phyloP scores from a whole-genome alignment of 139 green algal species.

The Chlamydomonas sphaeroides region DNA sequence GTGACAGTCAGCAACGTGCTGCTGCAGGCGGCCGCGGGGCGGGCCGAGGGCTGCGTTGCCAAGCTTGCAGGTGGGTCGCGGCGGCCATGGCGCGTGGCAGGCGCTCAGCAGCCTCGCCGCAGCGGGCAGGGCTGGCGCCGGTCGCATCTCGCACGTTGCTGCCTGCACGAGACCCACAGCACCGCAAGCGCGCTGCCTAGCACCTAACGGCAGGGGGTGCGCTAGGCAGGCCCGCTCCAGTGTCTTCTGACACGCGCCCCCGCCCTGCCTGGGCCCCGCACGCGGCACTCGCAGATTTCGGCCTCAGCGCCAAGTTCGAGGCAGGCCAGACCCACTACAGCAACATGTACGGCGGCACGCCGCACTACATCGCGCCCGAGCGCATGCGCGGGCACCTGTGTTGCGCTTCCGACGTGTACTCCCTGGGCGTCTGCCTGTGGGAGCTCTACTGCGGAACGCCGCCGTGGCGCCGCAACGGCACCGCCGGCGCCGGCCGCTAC shows the following conservation, averaged over 20 bases:
- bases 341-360: constrained; percentile 43
- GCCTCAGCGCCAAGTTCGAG: constrained; percentile 35
- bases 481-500: not conserved
- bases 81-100: too few relatives aligned
- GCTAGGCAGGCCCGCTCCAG: too few relatives aligned
- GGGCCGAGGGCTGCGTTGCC: constrained; percentile 26
- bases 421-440: constrained; percentile 24
- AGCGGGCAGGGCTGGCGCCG: too few relatives aligned
- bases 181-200: too few relatives aligned
- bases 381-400: constrained; percentile 5
- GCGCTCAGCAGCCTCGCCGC: too few relatives aligned
- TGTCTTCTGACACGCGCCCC: too few relatives aligned
- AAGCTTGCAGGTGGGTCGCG: constrained; percentile 26
- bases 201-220: too few relatives aligned
- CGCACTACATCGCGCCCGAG: constrained; percentile 51
- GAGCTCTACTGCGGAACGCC: constrained; percentile 42
- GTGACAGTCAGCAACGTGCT: constrained; percentile 34
- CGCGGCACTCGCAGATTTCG: constrained; percentile 53
- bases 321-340: constrained; percentile 9
- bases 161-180: too few relatives aligned
- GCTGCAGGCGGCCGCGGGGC: not conserved
- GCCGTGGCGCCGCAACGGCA: constrained; percentile 27
- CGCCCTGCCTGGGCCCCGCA: too few relatives aligned
- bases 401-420: constrained; percentile 13
- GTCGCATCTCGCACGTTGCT: too few relatives aligned